Evolutionary conservation across 768 basidiomycete species (phyloP).

Genomic region (Auricularia auricula-judae): DNA sequence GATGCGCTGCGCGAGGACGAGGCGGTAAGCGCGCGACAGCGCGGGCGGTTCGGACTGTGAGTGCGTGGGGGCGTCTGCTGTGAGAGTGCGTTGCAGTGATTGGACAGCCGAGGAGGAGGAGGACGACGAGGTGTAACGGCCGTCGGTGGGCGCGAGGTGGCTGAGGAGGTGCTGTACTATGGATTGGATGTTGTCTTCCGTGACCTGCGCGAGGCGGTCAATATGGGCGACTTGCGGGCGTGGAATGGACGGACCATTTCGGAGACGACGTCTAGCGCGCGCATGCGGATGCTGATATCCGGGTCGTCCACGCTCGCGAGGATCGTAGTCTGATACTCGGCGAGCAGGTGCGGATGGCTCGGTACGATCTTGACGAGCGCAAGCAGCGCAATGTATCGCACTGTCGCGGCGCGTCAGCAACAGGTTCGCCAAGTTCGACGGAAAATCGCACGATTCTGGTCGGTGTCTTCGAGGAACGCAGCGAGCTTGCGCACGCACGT

Average conservation of each 20-base stretch:
- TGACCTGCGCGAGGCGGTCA: constrained; percentile 43
- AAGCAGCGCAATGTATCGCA: constrained; percentile 92
- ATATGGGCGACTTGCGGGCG: constrained; percentile 8
- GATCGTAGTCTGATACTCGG: constrained; percentile 87
- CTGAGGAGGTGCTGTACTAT: constrained; percentile 84
- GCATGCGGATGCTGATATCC: constrained; percentile 92
- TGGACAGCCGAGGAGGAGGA: constrained; percentile 44
- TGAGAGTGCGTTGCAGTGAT: constrained; percentile 35
- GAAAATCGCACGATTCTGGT: constrained; percentile 76
- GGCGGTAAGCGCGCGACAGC: constrained; percentile 76
- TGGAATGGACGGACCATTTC: constrained; percentile 55
- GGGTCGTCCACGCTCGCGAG: constrained; percentile 82
- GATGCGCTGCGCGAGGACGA: constrained; percentile 70
- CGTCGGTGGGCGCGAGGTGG: constrained; percentile 55
- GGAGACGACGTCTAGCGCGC: constrained; percentile 86
- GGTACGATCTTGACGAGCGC: constrained; percentile 96
- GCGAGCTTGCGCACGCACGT: constrained; percentile 91
- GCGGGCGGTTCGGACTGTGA: constrained; percentile 33
- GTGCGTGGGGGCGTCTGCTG: constrained; percentile 21
- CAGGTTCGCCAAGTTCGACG: neutral
- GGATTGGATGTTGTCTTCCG: constrained; percentile 71
- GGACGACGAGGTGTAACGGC: constrained; percentile 39
- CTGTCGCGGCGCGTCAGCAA: constrained; percentile 30
- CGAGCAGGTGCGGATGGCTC: constrained; percentile 78
- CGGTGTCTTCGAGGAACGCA: constrained; percentile 80